Evolutionary conservation across 2,329 filamentous ascomycete species (phyloP).

Genomic region (Nothopassalora personata): DNA sequence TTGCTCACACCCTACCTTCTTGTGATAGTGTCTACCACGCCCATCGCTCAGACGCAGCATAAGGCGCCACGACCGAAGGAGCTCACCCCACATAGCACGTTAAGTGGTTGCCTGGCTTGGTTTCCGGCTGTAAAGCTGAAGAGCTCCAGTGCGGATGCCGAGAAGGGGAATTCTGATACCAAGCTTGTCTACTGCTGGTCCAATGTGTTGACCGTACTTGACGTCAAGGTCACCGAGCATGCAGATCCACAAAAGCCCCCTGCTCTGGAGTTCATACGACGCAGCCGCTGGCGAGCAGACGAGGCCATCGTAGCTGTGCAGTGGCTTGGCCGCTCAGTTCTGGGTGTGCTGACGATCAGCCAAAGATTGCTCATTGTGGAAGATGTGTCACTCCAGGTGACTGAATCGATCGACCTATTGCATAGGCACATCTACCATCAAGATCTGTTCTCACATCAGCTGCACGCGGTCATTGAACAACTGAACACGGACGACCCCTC

Average conservation of each 20-base stretch:
- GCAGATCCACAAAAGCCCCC: constrained; percentile 70
- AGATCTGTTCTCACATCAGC: constrained; percentile 82
- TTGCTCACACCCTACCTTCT: constrained; percentile 93
- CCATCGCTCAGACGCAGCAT: constrained; percentile 91
- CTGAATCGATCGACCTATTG: constrained; percentile 87
- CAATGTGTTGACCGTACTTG: constrained; percentile 88
- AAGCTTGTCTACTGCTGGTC: constrained; percentile 99
- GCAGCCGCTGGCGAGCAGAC: constrained; percentile 86
- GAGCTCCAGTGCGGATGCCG: constrained; percentile 51
- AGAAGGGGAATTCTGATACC: constrained; percentile 63
- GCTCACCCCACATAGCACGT: constrained; percentile 77
- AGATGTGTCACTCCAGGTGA: constrained; percentile 81
- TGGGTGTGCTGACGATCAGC: constrained; percentile 88
- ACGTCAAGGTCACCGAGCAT: constrained; percentile 67
- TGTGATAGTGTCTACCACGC: constrained; percentile 95
- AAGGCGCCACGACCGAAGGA: constrained; percentile 90
- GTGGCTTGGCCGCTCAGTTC: constrained; percentile 89
- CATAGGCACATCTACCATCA: constrained; percentile 88
- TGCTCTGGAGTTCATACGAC: constrained; percentile 70
- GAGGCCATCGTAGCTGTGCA: constrained; percentile 95
- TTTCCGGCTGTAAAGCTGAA: constrained; percentile 95
- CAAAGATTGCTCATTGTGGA: constrained; percentile 90
- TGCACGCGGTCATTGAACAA: constrained; percentile 79
- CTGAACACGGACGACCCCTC: constrained; percentile 79
- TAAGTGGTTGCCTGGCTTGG: constrained; percentile 94